Evolutionary conservation across 202 grass and related monocot species (phyloP).

Genomic region (Digitaria exilis): DNA sequence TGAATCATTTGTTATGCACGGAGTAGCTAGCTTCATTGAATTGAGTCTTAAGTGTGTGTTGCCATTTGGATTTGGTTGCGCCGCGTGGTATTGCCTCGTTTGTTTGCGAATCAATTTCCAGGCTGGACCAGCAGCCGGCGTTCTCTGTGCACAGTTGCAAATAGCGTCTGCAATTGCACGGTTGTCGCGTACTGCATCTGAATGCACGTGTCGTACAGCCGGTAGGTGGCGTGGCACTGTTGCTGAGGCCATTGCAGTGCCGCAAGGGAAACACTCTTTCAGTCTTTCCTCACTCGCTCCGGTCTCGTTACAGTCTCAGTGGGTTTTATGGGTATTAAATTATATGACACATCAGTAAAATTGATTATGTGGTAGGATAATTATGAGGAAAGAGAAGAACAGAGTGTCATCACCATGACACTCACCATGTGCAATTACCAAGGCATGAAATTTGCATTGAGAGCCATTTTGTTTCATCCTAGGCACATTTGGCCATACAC

Average conservation of each 20-base stretch:
- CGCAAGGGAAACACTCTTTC: conserved; percentile 43
- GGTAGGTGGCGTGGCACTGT: conserved; percentile 9
- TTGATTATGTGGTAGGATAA: no score
- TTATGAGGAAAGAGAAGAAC: no score
- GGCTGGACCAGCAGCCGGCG: conserved; percentile 37
- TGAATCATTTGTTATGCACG: background rate
- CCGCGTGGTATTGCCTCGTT: background rate
- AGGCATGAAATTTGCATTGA: no score
- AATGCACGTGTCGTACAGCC: conserved; percentile 5
- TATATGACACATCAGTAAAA: no score
- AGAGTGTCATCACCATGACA: no score
- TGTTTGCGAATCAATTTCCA: conserved; percentile 16
- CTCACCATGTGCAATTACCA: no score
- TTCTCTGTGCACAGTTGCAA: conserved; percentile 36
- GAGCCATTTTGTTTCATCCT: no score
- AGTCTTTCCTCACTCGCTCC: background rate
- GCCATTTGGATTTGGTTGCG: conserved; percentile 19
- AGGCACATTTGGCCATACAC: no score
- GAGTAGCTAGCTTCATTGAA: conserved; percentile 17
- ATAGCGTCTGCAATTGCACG: background rate
- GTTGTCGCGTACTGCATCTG: conserved; percentile 13
- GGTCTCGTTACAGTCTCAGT: no score
- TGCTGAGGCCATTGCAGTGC: conserved; percentile 12
- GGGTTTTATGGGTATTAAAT: no score
- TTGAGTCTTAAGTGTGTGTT: background rate